A percentile compares a stretch with the other conserved stretches of the same genome.
Evolutionary conservation across 106 monocot species (phyloP).

Genomic region (Vanilla planifolia): DNA sequence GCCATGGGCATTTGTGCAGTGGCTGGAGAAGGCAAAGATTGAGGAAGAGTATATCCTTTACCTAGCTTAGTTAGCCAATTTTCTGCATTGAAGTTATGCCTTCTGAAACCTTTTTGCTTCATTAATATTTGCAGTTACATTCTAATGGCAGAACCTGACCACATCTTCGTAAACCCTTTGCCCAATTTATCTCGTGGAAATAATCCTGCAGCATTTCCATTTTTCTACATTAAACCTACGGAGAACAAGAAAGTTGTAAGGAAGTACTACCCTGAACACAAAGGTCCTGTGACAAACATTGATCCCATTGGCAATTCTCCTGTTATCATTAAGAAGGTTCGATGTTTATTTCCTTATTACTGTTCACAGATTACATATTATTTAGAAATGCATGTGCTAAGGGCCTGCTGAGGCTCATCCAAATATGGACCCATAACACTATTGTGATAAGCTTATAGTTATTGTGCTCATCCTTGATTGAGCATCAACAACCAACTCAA

Average conservation of each 20-base stretch:
- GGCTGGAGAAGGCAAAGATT: constrained; percentile 83
- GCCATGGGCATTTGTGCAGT: constrained; percentile 98
- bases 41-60: constrained; percentile 58
- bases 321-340: constrained; percentile 79
- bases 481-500: no score
- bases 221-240: constrained; percentile 93
- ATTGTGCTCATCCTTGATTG: no score
- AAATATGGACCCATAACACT: no score
- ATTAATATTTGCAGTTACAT: constrained; percentile 63
- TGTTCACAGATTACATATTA: no score
- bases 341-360: no score
- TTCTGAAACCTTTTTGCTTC: background rate
- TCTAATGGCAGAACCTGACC: constrained; percentile 97
- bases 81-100: background rate
- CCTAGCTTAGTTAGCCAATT: background rate
- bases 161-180: constrained; percentile 88
- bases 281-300: constrained; percentile 69
- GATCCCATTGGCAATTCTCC: constrained; percentile 98
- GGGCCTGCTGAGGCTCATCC: background rate
- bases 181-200: constrained; percentile 77
- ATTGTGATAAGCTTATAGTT: no score
- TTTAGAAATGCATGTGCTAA: no score
- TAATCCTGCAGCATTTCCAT: constrained; percentile 76
- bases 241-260: constrained; percentile 57
- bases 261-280: constrained; percentile 75